Evolutionary conservation across 2,329 filamentous ascomycete species (phyloP), one percentile per base, ranked within the genome.

Genomic region (Fusarium vanettenii): DNA sequence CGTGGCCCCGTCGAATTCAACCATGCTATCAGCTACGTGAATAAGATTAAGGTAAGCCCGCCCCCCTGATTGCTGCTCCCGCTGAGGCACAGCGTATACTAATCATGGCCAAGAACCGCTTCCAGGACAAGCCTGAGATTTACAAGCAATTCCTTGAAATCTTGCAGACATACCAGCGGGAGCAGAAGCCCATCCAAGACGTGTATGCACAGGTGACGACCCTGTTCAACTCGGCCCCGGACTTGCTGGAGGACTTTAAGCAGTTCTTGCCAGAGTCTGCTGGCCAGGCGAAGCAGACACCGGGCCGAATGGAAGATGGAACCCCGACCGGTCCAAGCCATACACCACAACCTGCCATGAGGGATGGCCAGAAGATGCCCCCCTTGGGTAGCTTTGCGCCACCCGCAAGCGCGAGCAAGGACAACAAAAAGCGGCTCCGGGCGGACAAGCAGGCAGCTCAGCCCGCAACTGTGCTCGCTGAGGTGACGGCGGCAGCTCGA

Each of bases 111-210:
- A 80, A 98, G 95, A 99, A 98, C 81, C 96, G 97, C 52, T 99
- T 98, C 84, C 93, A 97, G 78, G 93, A 95, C 79, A 95, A 97
- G 75, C 97, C 97, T 8, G 97, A 99, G 82, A 98, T 99, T 72
- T 99, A 99, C 87, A 99, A 99, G 83, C 96, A 99, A 81, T 99
- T 99, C 81, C 89, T 99, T 33, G 97, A 99, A 82, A 99, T 99
- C 59, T 87, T 99, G 55, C 97, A 99, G 84, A 99, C 97, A 3
- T 99, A 99, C 79, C 97, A 99, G 83, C 91, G 97, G 67, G 97
- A 99, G 82, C 97, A 97, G 63, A 98, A 98, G 81, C 97, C 97
- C 0, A 99, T 99, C 41, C 95, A 98, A 82, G 97, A 99, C 83
- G 97, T 99, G 4, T 99, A 99, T 82, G 94, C 94, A 1, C 97